Percentiles rank a stretch among this genome's conserved stretches.
Evolutionary conservation across 495 filamentous ascomycete genomes (phyloP).

Genomic region (Tirmania nivea): DNA sequence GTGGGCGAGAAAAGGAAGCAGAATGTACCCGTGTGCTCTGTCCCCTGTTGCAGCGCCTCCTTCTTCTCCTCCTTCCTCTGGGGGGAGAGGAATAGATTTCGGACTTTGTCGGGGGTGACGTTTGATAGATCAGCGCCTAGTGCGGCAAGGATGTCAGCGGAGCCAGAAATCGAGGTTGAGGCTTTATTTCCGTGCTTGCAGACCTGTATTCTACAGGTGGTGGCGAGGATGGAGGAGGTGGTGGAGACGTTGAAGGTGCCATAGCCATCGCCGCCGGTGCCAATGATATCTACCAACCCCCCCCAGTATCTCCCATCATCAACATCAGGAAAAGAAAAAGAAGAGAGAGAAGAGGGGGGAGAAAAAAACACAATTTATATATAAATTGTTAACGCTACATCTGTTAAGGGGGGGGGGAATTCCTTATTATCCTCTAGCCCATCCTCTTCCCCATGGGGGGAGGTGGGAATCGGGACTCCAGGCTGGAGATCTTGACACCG

Average conservation of each 20-base stretch:
- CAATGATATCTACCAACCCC: conserved; percentile 61
- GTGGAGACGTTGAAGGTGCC: conserved; percentile 97
- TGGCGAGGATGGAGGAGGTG: conserved; percentile 78
- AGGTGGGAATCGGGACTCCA: background rate
- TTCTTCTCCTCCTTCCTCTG: background rate
- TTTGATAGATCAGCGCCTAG: conserved; percentile 53
- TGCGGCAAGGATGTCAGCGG: conserved; percentile 61
- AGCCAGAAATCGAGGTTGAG: conserved; percentile 87
- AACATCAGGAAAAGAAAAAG: no score
- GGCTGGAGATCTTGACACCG: conserved; percentile 4
- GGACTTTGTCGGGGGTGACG: conserved; percentile 46
- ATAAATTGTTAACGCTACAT: no score
- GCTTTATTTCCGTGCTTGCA: conserved; percentile 91
- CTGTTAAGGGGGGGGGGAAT: no score
- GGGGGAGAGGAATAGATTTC: conserved; percentile 29
- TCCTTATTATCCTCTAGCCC: no score
- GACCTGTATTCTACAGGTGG: conserved; percentile 84
- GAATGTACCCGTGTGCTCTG: conserved; percentile 59
- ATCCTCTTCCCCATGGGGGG: conserved; percentile 10
- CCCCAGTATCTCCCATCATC: conserved; percentile 25
- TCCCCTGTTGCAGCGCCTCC: no score
- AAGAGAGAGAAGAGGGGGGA: no score
- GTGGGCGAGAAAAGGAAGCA: conserved; percentile 90
- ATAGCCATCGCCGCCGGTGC: conserved; percentile 89
- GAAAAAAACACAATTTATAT: no score